phyloP scores from a whole-genome alignment of 768 basidiomycete species.

The Hemileccinum rubropunctum region DNA sequence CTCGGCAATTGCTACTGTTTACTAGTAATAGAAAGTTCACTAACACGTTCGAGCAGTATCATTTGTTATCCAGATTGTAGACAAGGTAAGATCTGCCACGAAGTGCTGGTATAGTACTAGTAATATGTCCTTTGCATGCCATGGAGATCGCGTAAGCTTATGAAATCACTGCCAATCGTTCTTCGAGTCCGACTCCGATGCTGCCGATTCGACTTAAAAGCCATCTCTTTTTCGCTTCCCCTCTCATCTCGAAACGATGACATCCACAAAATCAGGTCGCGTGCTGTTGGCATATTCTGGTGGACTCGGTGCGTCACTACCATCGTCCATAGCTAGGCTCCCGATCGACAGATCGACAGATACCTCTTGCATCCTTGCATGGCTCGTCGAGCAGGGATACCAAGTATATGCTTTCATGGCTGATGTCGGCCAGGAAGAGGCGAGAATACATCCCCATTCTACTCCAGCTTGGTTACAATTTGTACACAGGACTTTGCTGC shows the following conservation, averaged over 20 bases:
- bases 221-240: background rate
- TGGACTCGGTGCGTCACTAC: slow-evolving; percentile 75
- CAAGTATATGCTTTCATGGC: slow-evolving; percentile 98
- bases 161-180: too few species aligned
- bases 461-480: slow-evolving; percentile 2
- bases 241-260: slow-evolving; percentile 6
- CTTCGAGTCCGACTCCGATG: background rate
- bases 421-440: slow-evolving; percentile 91
- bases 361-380: slow-evolving; percentile 98
- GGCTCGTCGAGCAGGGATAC: slow-evolving; percentile 98
- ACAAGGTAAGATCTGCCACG: too few species aligned
- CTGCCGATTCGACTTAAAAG: background rate
- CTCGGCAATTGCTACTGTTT: too few species aligned
- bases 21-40: too few species aligned
- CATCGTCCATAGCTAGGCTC: background rate
- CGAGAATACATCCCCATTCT: slow-evolving; percentile 23
- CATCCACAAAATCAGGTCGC: slow-evolving; percentile 57
- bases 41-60: too few species aligned
- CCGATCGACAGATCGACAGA: slow-evolving; percentile 42
- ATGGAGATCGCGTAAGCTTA: background rate
- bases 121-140: too few species aligned
- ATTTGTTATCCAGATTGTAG: too few species aligned
- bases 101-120: too few species aligned
- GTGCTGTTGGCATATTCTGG: slow-evolving; percentile 98
- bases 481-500: slow-evolving; percentile 81